Evolutionary conservation across 2,329 filamentous ascomycete species (phyloP).

Genomic region (Ophiostoma australiae): DNA sequence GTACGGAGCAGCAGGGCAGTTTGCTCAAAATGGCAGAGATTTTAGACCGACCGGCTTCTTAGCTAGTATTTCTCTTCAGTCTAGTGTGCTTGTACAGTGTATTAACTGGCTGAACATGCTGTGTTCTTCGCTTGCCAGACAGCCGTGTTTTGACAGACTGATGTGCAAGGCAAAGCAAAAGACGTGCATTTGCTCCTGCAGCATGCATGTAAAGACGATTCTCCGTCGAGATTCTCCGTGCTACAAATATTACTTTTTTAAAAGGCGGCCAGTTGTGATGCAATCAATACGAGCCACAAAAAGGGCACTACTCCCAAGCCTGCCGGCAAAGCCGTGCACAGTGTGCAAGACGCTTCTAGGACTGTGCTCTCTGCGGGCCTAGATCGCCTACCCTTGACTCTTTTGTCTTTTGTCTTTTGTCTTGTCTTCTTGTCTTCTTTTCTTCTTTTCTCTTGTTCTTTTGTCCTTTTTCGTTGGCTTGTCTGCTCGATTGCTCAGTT

Average conservation of each 20-base stretch:
- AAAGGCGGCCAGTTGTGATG: background rate
- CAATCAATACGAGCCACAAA: no score
- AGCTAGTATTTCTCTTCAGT: no score
- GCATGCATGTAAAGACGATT: background rate
- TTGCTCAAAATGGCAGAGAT: background rate
- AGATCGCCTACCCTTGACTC: no score
- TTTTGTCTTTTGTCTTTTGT: background rate
- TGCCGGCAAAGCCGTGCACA: constrained; percentile 6
- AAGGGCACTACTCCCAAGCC: background rate
- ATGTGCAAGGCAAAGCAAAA: background rate
- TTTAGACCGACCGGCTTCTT: background rate
- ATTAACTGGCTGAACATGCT: no score
- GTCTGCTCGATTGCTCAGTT: no score
- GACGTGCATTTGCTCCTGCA: background rate
- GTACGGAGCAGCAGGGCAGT: background rate
- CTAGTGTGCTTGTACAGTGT: background rate
- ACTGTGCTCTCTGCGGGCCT: background rate
- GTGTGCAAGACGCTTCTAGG: background rate
- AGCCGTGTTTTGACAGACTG: background rate
- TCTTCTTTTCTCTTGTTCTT: background rate
- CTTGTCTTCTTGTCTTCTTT: background rate
- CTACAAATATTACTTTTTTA: background rate
- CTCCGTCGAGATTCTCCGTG: background rate
- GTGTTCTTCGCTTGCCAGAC: background rate
- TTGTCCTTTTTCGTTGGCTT: no score